Evolutionary conservation across 305 asterid species (phyloP), one percentile per base, ranked within the genome.

Genomic region (Solanum aculeatissimum): DNA sequence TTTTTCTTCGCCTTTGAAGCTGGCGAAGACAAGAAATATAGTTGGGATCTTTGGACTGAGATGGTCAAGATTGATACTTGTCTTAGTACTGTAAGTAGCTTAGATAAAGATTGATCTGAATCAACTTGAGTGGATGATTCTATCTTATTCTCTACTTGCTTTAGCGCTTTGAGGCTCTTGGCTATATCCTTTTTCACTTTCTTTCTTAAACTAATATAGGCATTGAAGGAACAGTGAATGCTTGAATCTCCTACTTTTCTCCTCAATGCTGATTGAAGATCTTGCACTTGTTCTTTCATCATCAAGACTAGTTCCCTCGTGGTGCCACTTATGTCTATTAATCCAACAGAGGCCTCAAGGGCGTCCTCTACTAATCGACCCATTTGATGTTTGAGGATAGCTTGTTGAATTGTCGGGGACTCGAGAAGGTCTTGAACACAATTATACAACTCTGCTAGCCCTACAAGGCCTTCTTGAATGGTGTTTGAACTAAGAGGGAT

Each of bases 221-320:
- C 13, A 3, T 63, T 58, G 7, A 87, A 62, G 43, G 81, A 90
- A 53, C 42, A 66, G 2, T 86, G 89, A 27, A 87, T 81, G 87
- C 83, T 74, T 12, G 91, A 80, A 35, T 88, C 91, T 38, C 85
- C 86, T 2, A 92, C 92, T 89, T 91, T 93, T 16, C 97, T 88
- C 18, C 97, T 87, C 19, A 95, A 53, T 0, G 94, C 91, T 7
- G 98, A 93, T 83, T 94, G 97, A 38, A 93, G 93, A 69, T 86
- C 86, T 51, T 83, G 95, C 4, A 90, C 88, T 25, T 85, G 86
- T 78, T 91, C 92, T 60, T 83, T 91, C 58, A 94, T 88, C 85
- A 69, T 84, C 42, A 82, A 88, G 47, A 85, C 87, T 40, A 94
- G 58, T 6, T 92, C 98, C 40, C 83, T 85, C 14, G 91, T 87